These are phyloP conservation scores for Solanum pimpinellifolium DNA, from an alignment of 257 asterid species.

Conservation along the genomic window DNA sequence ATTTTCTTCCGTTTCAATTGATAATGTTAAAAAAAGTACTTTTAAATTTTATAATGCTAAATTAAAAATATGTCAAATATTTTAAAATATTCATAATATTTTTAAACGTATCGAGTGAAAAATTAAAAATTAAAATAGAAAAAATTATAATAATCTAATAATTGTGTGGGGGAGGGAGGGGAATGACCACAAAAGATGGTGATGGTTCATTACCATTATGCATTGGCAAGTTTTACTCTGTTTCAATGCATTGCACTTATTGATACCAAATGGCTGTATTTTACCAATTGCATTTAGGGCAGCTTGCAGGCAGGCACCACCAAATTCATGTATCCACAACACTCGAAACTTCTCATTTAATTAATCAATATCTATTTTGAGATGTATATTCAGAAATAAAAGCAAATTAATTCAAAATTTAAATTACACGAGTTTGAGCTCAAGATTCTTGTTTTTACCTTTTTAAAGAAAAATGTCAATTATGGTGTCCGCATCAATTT, in stretches of 20 bases:
- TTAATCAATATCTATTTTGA: not conserved
- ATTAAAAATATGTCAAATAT: too few relatives aligned
- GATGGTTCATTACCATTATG: constrained; percentile 1
- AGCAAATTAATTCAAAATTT: not conserved
- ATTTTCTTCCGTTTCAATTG: too few relatives aligned
- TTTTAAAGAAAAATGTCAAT: not conserved
- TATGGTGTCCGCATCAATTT: not conserved
- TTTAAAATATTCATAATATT: too few relatives aligned
- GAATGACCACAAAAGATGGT: constrained; percentile 8
- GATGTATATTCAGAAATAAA: fast-evolving
- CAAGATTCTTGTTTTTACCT: not conserved
- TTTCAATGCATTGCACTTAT: constrained; percentile 2
- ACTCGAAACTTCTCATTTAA: not conserved
- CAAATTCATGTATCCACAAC: not conserved
- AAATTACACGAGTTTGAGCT: not conserved
- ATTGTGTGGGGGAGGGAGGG: not conserved
- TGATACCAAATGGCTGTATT: not conserved
- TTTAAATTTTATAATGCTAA: too few relatives aligned
- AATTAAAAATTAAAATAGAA: not conserved
- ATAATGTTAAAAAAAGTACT: too few relatives aligned
- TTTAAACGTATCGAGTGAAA: too few relatives aligned
- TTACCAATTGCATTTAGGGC: not conserved
- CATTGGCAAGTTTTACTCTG: not conserved
- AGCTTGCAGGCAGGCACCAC: not conserved
- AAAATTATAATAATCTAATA: not conserved